These are phyloP conservation scores for Cunninghamia lanceolata DNA, from an alignment of 75 land plant species.

Conservation along the genomic window DNA sequence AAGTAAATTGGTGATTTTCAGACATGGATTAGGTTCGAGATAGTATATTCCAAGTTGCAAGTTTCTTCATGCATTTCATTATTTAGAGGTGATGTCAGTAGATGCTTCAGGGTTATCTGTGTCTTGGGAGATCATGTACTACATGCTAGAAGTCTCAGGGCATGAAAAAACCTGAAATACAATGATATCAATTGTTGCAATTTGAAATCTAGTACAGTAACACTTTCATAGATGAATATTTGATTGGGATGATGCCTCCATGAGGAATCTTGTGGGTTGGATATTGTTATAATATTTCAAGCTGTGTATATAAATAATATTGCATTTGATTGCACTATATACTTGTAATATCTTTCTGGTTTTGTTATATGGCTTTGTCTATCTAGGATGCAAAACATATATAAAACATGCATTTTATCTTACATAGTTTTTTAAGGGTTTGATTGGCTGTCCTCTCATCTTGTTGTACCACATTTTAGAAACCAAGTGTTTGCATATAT, in stretches of 20 bases:
- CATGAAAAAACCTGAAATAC: neutral
- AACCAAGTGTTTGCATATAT: neutral
- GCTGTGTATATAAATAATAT: neutral
- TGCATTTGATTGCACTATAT: neutral
- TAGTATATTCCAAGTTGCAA: no score
- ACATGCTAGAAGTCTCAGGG: neutral
- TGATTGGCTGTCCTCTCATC: neutral
- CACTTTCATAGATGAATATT: neutral
- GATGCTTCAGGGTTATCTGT: neutral
- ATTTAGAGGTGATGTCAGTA: neutral
- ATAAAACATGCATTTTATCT: neutral
- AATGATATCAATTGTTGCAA: neutral
- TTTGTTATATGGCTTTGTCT: neutral
- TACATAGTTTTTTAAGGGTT: neutral
- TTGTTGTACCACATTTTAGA: neutral
- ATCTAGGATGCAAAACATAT: neutral
- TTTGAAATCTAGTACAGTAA: slow-evolving; percentile 6
- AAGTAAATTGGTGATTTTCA: no score
- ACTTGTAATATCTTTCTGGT: neutral
- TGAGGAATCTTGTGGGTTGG: neutral
- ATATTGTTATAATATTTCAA: neutral
- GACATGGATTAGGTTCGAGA: no score
- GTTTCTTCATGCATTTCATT: neutral
- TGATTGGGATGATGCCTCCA: neutral
- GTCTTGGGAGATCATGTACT: neutral